These are phyloP conservation scores for Candida caryicola DNA, from an alignment of 805 yeast species.

Conservation along the genomic window DNA sequence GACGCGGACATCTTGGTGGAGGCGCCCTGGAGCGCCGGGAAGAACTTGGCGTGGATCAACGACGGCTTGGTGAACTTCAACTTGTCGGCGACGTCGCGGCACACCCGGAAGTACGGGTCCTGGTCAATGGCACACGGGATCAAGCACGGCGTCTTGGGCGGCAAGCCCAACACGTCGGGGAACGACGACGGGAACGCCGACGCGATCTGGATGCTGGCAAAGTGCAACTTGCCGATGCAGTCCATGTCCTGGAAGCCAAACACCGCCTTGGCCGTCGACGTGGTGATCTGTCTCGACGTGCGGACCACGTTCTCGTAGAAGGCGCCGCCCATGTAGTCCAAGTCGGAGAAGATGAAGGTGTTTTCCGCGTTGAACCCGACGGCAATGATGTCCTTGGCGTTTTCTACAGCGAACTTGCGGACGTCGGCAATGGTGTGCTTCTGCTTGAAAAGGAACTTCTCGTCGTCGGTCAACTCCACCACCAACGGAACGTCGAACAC, in stretches of 20 bases:
- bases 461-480: conserved; percentile 94
- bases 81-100: conserved; percentile 96
- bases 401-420: conserved; percentile 71
- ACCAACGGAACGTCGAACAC: conserved; percentile 95
- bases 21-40: conserved; percentile 98
- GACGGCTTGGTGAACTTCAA: conserved; percentile 89
- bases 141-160: conserved; percentile 88
- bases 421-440: conserved; percentile 87
- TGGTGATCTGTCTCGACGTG: conserved; percentile 90
- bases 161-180: conserved; percentile 86
- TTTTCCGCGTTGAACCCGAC: conserved; percentile 93
- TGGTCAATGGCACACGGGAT: conserved; percentile 99
- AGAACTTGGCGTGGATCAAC: conserved; percentile 87
- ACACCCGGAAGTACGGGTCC: conserved; percentile 96
- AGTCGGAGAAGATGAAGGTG: conserved; percentile 92
- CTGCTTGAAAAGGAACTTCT: conserved; percentile 91
- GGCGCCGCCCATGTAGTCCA: conserved; percentile 88
- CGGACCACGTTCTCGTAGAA: conserved; percentile 93
- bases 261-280: conserved; percentile 95
- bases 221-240: conserved; percentile 90
- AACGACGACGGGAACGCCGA: conserved; percentile 94
- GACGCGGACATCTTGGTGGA: conserved; percentile 96
- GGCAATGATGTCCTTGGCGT: conserved; percentile 89
- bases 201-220: conserved; percentile 94
- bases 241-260: conserved; percentile 95